These are phyloP conservation scores for Posidonia oceanica DNA, from an alignment of 116 monocot genomes.

Conservation along the genomic window DNA sequence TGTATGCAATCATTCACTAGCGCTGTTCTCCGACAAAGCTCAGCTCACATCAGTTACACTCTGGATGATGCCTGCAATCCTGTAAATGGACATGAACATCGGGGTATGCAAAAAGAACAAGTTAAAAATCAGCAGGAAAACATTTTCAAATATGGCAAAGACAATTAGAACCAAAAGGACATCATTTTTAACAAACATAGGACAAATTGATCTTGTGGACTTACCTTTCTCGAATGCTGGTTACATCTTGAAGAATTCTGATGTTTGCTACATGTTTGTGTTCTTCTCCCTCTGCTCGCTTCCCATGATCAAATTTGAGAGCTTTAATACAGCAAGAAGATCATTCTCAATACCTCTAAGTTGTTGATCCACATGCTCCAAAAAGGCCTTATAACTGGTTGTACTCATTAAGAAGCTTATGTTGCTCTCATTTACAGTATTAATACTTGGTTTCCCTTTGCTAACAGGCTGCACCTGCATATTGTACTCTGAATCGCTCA, in stretches of 20 bases:
- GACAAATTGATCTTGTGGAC: too few species aligned
- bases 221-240: conserved; percentile 6
- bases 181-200: too few species aligned
- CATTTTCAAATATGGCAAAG: background rate
- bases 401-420: conserved; percentile 9
- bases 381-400: conserved; percentile 32
- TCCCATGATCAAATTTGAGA: conserved; percentile 20
- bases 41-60: background rate
- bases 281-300: conserved; percentile 14
- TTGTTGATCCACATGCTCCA: conserved; percentile 35
- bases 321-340: conserved; percentile 19
- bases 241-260: conserved; percentile 37
- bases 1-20: background rate
- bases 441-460: conserved; percentile 2
- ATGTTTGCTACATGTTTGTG: conserved; percentile 20
- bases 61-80: conserved; percentile 4
- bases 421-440: background rate
- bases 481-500: background rate
- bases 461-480: background rate
- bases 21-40: background rate
- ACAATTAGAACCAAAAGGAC: background rate
- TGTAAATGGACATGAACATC: background rate
- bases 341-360: conserved; percentile 37
- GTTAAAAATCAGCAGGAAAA: too few species aligned
- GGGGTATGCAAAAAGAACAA: background rate